These are phyloP conservation scores for Jasminum sambac DNA, from an alignment of 257 asterid genomes.

Conservation along the genomic window DNA sequence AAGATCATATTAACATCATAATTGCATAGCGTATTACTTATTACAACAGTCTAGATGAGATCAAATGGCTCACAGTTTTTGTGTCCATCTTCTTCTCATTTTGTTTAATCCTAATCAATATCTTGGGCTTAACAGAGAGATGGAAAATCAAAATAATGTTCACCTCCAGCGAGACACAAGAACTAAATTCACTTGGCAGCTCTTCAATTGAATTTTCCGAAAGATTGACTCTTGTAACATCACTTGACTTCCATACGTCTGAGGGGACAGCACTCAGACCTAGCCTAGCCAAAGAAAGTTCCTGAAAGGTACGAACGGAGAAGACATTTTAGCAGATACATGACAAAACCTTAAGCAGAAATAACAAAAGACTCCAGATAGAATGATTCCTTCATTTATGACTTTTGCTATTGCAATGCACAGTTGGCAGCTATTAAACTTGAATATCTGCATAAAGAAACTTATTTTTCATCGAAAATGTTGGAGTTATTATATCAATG, in stretches of 20 bases:
- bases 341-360: constrained; percentile 10
- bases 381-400: constrained; percentile 16
- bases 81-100: constrained; percentile 8
- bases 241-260: constrained; percentile 70
- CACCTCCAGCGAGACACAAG: constrained; percentile 84
- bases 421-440: constrained; percentile 13
- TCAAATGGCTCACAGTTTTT: constrained; percentile 17
- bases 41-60: constrained; percentile 8
- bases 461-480: constrained; percentile 22
- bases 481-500: no score
- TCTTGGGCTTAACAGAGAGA: constrained; percentile 13
- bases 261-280: constrained; percentile 71
- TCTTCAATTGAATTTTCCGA: constrained; percentile 77
- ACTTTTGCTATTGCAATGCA: constrained; percentile 15
- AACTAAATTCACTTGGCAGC: constrained; percentile 73
- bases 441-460: constrained; percentile 11
- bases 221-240: constrained; percentile 74
- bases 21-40: neutral
- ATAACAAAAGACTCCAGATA: neutral
- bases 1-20: constrained; percentile 3
- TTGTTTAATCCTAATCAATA: constrained; percentile 18
- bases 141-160: constrained; percentile 25
- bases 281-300: constrained; percentile 67
- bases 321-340: constrained; percentile 18
- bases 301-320: constrained; percentile 53